Conservation (phyloP, 1,284 basidiomycete genomes). For the Cryptococcus jaspeensis region DNA sequence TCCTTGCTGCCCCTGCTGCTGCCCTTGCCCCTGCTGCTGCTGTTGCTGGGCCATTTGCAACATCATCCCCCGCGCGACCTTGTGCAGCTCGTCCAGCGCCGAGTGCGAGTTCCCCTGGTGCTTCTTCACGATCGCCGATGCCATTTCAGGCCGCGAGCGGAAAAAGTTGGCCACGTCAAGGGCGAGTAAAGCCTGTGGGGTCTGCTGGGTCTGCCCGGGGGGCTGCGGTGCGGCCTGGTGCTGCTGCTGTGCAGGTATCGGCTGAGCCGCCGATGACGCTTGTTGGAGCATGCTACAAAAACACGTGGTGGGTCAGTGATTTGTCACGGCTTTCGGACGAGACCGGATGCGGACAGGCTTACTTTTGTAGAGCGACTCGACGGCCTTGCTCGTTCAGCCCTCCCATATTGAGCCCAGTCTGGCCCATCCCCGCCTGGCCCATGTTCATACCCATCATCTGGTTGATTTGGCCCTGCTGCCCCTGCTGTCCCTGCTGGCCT, state of each 20-base stretch:
- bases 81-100: constrained; percentile 11
- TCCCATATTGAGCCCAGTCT: neutral
- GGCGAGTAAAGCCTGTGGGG: neutral
- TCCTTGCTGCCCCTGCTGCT: constrained; percentile 1
- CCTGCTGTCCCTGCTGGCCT: constrained; percentile 7
- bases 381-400: constrained; percentile 14
- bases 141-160: constrained; percentile 9
- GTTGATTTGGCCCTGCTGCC: constrained; percentile 7
- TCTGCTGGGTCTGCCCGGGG: neutral
- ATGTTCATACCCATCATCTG: constrained; percentile 12
- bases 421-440: constrained; percentile 1
- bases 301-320: neutral
- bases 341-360: neutral
- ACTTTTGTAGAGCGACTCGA: constrained; percentile 18
- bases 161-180: constrained; percentile 9
- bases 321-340: neutral
- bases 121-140: constrained; percentile 10
- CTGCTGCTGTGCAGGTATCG: neutral
- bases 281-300: constrained; percentile 15
- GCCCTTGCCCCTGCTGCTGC: constrained; percentile 3
- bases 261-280: neutral
- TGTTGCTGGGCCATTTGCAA: constrained; percentile 4
- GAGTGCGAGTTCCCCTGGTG: constrained; percentile 5
- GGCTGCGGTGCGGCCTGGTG: neutral
- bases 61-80: constrained; percentile 1